Conservation (phyloP, 176 grass and related monocot species). For the Rhipidocladum racemiflorum region DNA sequence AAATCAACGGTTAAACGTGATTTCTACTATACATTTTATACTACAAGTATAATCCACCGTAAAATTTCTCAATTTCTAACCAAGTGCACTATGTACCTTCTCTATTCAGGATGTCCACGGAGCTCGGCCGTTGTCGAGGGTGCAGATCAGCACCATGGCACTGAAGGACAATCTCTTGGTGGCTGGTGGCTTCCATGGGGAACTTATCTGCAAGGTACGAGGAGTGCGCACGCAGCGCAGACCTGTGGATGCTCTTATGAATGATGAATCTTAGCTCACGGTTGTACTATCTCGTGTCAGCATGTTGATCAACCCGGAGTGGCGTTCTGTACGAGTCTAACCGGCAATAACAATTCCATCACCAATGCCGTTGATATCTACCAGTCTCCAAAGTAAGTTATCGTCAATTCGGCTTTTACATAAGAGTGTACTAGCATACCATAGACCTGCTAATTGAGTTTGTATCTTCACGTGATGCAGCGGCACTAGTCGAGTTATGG, state of each 20-base stretch:
- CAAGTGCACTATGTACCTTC: neutral
- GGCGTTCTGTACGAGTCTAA: constrained; percentile 55
- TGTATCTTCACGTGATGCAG: constrained; percentile 27
- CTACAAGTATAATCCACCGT: too few relatives aligned
- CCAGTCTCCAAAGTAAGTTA: constrained; percentile 43
- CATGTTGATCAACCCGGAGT: constrained; percentile 56
- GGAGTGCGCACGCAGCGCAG: neutral
- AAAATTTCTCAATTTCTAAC: constrained; percentile 5
- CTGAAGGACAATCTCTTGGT: constrained; percentile 68
- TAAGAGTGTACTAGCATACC: neutral
- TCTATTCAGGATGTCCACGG: constrained; percentile 37
- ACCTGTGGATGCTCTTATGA: neutral
- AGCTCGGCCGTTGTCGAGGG: constrained; percentile 49
- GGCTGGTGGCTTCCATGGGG: constrained; percentile 82
- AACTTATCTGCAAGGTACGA: constrained; percentile 79
- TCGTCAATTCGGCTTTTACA: neutral
- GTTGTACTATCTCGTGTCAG: constrained; percentile 8
- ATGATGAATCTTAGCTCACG: neutral
- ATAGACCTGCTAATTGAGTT: neutral
- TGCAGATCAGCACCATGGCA: constrained; percentile 75
- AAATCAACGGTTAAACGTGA: too few relatives aligned
- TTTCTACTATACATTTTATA: too few relatives aligned
- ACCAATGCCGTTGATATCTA: constrained; percentile 75
- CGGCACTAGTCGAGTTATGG: constrained; percentile 42
- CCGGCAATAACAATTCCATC: constrained; percentile 58